Conservation (phyloP, 73 alveolate genomes). For the Uronychia binucleata region DNA sequence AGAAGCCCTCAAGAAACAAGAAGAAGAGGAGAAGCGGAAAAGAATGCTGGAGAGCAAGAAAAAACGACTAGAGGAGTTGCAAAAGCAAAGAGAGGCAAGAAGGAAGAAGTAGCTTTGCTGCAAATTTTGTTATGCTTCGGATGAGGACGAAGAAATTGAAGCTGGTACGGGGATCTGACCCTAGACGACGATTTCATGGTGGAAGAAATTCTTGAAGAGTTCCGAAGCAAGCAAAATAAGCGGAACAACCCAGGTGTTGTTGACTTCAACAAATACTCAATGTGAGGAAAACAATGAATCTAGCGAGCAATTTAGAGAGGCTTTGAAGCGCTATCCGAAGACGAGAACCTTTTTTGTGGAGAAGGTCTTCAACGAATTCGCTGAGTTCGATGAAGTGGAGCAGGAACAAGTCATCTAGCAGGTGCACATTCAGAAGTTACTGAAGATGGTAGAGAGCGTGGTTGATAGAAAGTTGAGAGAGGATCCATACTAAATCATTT, state of each 20-base stretch:
- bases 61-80: not conserved
- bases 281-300: not conserved
- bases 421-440: not conserved
- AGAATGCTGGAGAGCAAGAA: not conserved
- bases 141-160: not conserved
- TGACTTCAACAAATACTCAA: not conserved
- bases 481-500: not conserved
- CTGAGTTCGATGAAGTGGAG: not conserved
- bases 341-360: not conserved
- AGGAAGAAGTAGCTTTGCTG: not conserved
- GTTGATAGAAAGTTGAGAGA: not conserved
- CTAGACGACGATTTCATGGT: not conserved
- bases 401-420: not conserved
- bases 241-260: not conserved
- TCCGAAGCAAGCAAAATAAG: not conserved
- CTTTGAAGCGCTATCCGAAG: not conserved
- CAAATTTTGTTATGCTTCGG: not conserved
- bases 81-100: not conserved
- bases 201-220: not conserved
- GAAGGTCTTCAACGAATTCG: not conserved
- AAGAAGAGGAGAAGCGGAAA: not conserved
- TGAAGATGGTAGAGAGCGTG: not conserved
- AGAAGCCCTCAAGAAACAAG: not conserved
- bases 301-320: not conserved
- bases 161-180: no score